Evolutionary conservation across 2,329 filamentous ascomycete species (phyloP).

Genomic region (Paracorniculantispora psalliotae): DNA sequence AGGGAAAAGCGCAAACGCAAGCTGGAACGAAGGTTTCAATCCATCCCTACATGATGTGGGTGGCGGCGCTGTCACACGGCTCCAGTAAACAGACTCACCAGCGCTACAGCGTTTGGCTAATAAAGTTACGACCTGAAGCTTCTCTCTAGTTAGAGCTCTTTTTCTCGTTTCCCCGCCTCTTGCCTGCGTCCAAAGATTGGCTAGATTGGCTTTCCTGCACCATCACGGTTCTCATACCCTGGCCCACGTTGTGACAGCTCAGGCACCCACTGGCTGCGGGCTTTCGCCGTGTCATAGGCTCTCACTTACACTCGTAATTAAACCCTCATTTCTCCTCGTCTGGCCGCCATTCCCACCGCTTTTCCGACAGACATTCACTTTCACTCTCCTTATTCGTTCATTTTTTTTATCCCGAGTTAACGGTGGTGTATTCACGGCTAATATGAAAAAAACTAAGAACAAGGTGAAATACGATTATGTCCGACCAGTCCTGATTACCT

Average conservation of each 20-base stretch:
- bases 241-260: slow-evolving; percentile 1
- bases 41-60: neutral
- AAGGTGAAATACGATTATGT: slow-evolving; percentile 14
- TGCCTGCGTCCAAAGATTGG: no score
- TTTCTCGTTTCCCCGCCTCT: no score
- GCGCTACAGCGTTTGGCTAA: neutral
- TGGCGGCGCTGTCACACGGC: slow-evolving; percentile 1
- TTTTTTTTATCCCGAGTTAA: neutral
- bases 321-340: neutral
- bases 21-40: neutral
- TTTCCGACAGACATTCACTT: neutral
- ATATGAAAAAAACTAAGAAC: slow-evolving; percentile 9
- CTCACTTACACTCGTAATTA: neutral
- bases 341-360: neutral
- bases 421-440: slow-evolving; percentile 13
- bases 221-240: neutral
- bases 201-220: no score
- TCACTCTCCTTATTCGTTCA: neutral
- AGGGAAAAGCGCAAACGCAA: neutral
- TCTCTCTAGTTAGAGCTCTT: no score
- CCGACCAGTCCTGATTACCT: slow-evolving; percentile 5
- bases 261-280: slow-evolving; percentile 40
- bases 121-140: no score
- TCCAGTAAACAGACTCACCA: slow-evolving; percentile 5
- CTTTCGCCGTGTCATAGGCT: slow-evolving; percentile 19